Conservation (phyloP, 495 filamentous ascomycete genomes). For the Penicillium cataractarum region DNA sequence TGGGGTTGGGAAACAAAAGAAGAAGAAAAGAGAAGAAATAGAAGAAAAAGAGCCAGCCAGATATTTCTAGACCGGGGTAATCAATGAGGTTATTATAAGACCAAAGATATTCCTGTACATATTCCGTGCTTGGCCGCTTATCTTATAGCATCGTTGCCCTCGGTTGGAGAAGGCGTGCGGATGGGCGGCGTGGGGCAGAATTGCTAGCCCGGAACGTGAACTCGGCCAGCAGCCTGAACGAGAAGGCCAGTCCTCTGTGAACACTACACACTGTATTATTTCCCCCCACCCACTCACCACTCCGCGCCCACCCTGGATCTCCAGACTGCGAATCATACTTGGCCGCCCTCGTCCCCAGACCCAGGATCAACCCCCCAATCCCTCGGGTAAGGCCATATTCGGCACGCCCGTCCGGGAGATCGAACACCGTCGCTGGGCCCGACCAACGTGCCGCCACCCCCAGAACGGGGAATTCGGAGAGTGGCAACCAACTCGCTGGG, state of each 20-base stretch:
- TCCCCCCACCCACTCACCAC: not conserved
- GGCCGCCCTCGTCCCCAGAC: not conserved
- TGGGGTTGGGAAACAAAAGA: not conserved
- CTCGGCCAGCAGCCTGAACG: slow-evolving; percentile 4
- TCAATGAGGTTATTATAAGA: not conserved
- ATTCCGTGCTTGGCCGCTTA: not conserved
- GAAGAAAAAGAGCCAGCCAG: not conserved
- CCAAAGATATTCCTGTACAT: not conserved
- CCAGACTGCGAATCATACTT: slow-evolving; percentile 5
- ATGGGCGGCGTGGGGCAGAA: not conserved
- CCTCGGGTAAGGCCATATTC: slow-evolving; percentile 12
- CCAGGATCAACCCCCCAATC: not conserved
- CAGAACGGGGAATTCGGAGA: not conserved
- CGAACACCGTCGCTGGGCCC: slow-evolving; percentile 1
- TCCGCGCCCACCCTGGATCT: too few species aligned
- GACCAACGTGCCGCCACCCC: slow-evolving; percentile 1
- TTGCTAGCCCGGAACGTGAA: slow-evolving; percentile 9
- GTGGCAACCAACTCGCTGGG: not conserved
- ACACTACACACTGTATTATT: not conserved
- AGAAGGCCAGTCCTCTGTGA: not conserved
- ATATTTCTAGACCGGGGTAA: not conserved
- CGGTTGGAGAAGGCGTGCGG: slow-evolving; percentile 4
- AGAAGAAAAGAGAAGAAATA: slow-evolving; percentile 16
- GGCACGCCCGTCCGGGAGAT: slow-evolving; percentile 21
- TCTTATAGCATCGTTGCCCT: slow-evolving; percentile 3